Evolutionary conservation across 768 basidiomycete genomes (phyloP).

Genomic region (Agaricus bisporus): DNA sequence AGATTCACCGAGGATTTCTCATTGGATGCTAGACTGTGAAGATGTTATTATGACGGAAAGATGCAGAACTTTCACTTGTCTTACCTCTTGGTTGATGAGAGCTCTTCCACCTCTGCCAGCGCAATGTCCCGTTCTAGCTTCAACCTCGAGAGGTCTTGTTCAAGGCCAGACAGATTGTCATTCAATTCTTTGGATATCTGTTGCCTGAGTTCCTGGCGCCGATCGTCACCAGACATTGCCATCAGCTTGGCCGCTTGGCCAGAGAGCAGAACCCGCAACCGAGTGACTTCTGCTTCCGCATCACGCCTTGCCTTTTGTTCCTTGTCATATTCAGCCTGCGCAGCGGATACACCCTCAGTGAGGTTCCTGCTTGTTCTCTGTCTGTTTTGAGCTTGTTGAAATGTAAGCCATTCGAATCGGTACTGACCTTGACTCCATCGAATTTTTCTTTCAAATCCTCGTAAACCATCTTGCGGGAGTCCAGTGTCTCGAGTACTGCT

Average conservation of each 20-base stretch:
- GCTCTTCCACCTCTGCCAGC: constrained; percentile 89
- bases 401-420: neutral
- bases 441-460: constrained; percentile 66
- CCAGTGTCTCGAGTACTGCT: constrained; percentile 59
- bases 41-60: neutral
- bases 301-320: constrained; percentile 86
- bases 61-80: constrained; percentile 16
- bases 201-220: constrained; percentile 72
- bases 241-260: constrained; percentile 86
- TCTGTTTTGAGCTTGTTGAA: neutral
- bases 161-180: constrained; percentile 70
- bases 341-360: constrained; percentile 87
- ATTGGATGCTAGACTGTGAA: constrained; percentile 19
- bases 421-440: constrained; percentile 82
- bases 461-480: constrained; percentile 56
- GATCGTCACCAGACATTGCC: constrained; percentile 75
- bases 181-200: constrained; percentile 75
- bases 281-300: constrained; percentile 87
- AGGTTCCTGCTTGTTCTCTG: constrained; percentile 91
- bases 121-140: constrained; percentile 89
- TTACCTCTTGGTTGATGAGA: constrained; percentile 70
- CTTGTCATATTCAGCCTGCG: constrained; percentile 90
- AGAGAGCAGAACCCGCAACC: constrained; percentile 77
- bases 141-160: constrained; percentile 81
- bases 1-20: constrained; percentile 40